Conservation (phyloP, 164 flowering plant genomes). For the Echeveria elegans region DNA sequence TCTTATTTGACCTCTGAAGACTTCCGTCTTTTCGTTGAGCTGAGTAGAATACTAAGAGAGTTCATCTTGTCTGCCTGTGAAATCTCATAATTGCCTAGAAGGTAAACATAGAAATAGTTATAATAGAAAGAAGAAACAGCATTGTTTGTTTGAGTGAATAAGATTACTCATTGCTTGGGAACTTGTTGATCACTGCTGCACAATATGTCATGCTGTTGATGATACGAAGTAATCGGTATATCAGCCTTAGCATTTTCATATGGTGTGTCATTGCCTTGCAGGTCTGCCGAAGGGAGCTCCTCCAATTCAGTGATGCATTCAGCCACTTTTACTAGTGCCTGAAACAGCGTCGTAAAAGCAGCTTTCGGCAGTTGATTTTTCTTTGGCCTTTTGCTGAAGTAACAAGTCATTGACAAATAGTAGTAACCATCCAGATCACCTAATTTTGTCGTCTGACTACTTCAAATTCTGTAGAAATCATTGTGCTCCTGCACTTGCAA, state of each 20-base stretch:
- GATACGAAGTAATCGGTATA: neutral
- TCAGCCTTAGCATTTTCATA: neutral
- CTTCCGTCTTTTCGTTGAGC: too few species aligned
- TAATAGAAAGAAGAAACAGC: too few species aligned
- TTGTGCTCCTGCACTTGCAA: neutral
- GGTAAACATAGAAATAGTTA: too few species aligned
- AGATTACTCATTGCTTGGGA: neutral
- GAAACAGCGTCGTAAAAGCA: neutral
- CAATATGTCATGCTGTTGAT: neutral
- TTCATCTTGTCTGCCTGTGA: neutral
- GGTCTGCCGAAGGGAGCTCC: neutral
- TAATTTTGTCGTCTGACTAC: too few species aligned
- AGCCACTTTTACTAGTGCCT: neutral
- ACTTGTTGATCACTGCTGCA: neutral
- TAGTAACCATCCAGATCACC: neutral
- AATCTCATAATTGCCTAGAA: too few species aligned
- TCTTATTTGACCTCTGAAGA: too few species aligned
- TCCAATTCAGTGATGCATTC: neutral
- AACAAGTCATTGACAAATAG: neutral
- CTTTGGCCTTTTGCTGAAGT: neutral
- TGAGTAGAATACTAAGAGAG: neutral
- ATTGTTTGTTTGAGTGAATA: neutral
- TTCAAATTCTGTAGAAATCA: neutral
- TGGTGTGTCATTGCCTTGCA: neutral
- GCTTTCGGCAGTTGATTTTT: neutral